A percentile compares a stretch with the other conserved stretches of the same genome.
Evolutionary conservation across 257 asterid species (phyloP).

Genomic region (Ocimum tenuiflorum): DNA sequence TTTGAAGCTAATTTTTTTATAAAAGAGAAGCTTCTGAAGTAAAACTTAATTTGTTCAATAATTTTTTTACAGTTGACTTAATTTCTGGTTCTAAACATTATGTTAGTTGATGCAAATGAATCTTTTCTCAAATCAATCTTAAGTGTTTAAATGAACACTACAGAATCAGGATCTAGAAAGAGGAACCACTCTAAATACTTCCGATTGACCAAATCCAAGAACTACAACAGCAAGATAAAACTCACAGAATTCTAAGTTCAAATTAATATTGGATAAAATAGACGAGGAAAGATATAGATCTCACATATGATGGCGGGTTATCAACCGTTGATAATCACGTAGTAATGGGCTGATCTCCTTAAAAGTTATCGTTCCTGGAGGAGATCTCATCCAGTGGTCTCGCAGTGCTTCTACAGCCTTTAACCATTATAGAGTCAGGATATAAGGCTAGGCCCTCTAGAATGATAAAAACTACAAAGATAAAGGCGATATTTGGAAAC

Average conservation of each 20-base stretch:
- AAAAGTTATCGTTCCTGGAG: conserved; percentile 53
- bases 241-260: no score
- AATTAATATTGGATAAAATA: neutral
- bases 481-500: conserved; percentile 25
- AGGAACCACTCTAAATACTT: no score
- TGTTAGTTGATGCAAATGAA: no score
- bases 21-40: no score
- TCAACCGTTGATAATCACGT: conserved; percentile 67
- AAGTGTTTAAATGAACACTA: no score
- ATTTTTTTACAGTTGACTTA: no score
- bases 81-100: no score
- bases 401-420: conserved; percentile 77
- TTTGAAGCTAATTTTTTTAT: no score
- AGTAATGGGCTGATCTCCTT: conserved; percentile 83
- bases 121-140: no score
- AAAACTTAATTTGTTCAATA: no score
- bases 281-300: conserved; percentile 21
- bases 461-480: neutral
- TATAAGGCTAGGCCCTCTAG: conserved; percentile 13
- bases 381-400: conserved; percentile 62
- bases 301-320: conserved; percentile 64
- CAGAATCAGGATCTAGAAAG: no score
- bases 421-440: conserved; percentile 18
- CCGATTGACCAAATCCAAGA: no score
- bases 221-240: neutral